Percentiles rank a stretch among this genome's conserved stretches.
Conservation (phyloP, 495 filamentous ascomycete genomes). For the Aspergillus cavernicola region DNA sequence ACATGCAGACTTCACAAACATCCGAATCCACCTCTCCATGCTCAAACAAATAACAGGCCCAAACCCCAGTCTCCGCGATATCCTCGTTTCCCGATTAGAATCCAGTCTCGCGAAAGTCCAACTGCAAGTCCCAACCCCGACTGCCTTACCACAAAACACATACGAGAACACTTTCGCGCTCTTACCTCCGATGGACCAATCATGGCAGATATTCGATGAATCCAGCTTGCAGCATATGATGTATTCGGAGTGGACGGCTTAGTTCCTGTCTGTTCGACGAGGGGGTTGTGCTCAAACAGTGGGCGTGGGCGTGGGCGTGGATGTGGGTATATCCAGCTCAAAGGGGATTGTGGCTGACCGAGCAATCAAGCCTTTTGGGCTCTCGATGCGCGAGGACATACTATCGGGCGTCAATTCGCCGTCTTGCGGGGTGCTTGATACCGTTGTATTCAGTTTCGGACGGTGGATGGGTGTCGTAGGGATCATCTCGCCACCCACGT, state of each 20-base stretch:
- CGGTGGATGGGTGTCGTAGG: neutral
- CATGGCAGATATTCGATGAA: slow-evolving; percentile 3
- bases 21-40: slow-evolving; percentile 4
- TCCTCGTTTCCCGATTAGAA: slow-evolving; percentile 3
- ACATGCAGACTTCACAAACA: neutral
- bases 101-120: neutral
- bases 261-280: too few relatives aligned
- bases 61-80: neutral
- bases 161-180: neutral
- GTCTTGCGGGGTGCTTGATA: neutral
- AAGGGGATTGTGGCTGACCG: neutral
- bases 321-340: neutral
- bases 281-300: too few relatives aligned
- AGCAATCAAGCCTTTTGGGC: neutral
- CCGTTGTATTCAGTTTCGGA: neutral
- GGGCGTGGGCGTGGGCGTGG: too few relatives aligned
- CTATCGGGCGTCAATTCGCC: neutral
- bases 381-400: slow-evolving; percentile 3
- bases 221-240: slow-evolving; percentile 4
- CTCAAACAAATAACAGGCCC: neutral
- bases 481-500: too few relatives aligned
- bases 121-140: neutral
- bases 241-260: slow-evolving; percentile 1
- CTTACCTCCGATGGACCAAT: neutral
- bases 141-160: neutral